Percentiles rank a stretch among this genome's conserved stretches.
Conservation (phyloP, 106 monocot genomes). For the Acanthochlamys bracteata region DNA sequence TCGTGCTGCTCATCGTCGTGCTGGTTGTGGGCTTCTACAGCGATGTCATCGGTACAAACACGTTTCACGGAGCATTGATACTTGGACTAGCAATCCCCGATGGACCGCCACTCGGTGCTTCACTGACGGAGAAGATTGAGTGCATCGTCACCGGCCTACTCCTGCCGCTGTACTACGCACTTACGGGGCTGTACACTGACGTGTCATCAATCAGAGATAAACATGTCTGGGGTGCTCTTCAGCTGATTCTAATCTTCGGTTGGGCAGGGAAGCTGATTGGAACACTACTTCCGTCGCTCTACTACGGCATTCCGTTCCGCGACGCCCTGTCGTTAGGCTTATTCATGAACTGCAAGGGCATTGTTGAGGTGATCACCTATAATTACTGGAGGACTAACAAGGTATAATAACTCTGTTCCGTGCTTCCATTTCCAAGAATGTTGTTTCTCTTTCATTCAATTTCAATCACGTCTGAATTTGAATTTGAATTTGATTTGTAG, state of each 20-base stretch:
- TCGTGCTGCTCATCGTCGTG: conserved; percentile 17
- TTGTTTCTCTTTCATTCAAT: too few relatives aligned
- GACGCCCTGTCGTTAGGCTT: conserved; percentile 38
- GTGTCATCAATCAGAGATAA: not conserved
- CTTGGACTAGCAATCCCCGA: conserved; percentile 32
- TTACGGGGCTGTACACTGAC: conserved; percentile 17
- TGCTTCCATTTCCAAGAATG: too few relatives aligned
- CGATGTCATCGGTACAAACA: conserved; percentile 21
- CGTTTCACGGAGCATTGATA: conserved; percentile 15
- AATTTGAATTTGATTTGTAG: conserved; percentile 4
- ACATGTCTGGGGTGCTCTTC: not conserved
- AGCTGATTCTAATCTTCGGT: conserved; percentile 11
- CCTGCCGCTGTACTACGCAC: conserved; percentile 22
- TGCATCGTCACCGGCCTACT: conserved; percentile 17
- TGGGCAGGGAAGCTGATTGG: conserved; percentile 27
- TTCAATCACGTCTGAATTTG: not conserved
- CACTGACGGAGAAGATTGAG: conserved; percentile 31
- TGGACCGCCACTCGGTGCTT: conserved; percentile 30
- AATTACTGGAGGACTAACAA: conserved; percentile 22
- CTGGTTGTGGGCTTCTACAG: conserved; percentile 14
- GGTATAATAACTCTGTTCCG: not conserved
- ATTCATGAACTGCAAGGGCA: conserved; percentile 40
- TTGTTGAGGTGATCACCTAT: conserved; percentile 39
- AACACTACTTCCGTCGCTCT: conserved; percentile 20
- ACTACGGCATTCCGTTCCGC: conserved; percentile 20